Evolutionary conservation across 257 asterid species (phyloP).

Genomic region (Coffea canephora): DNA sequence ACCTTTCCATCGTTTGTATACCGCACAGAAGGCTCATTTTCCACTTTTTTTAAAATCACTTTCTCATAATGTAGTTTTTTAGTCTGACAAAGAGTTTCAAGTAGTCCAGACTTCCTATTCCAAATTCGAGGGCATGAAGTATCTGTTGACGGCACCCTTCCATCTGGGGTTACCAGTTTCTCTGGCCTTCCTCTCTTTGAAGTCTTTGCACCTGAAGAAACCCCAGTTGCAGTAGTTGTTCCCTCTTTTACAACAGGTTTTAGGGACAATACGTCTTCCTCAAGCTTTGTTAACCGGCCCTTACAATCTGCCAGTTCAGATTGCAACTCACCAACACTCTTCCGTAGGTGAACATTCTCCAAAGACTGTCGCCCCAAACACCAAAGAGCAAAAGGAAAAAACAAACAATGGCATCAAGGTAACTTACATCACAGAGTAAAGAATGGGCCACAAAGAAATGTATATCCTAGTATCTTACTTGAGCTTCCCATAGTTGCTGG

Average conservation of each 20-base stretch:
- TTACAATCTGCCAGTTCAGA: slow-evolving; percentile 8
- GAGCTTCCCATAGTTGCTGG: slow-evolving; percentile 12
- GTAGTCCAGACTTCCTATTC: neutral
- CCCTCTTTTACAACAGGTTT: neutral
- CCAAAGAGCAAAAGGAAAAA: neutral
- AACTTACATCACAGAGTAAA: neutral
- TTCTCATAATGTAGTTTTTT: neutral
- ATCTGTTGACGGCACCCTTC: neutral
- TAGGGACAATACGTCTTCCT: slow-evolving; percentile 3
- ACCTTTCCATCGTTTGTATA: slow-evolving; percentile 4
- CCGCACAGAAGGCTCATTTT: neutral
- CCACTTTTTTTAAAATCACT: slow-evolving; percentile 5
- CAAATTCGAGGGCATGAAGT: neutral
- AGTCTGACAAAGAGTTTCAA: neutral
- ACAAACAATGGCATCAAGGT: neutral
- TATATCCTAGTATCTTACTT: neutral
- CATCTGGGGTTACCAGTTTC: neutral
- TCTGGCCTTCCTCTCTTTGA: neutral
- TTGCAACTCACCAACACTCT: neutral
- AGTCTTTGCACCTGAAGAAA: neutral
- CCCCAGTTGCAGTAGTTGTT: neutral
- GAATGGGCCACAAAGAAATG: neutral
- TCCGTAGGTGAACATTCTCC: neutral
- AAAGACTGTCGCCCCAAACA: neutral
- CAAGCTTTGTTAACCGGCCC: slow-evolving; percentile 13